A percentile compares a stretch with the other conserved stretches of the same genome.
phyloP scores from a whole-genome alignment of 2,329 filamentous ascomycete species.

The Aspergillus sp. region DNA sequence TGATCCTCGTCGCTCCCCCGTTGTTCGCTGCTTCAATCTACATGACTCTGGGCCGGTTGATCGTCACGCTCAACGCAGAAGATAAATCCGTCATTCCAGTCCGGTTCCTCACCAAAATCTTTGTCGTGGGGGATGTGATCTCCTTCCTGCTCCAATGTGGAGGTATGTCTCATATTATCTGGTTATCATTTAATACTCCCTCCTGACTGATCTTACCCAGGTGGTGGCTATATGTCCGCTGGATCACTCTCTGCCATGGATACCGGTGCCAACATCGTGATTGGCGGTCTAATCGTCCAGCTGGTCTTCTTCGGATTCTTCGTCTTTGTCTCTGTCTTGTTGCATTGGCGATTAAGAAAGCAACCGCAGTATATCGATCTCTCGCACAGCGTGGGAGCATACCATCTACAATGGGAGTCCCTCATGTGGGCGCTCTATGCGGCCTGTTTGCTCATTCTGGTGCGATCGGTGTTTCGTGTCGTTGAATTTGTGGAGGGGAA shows the following conservation, averaged over 20 bases:
- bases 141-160: constrained; percentile 24
- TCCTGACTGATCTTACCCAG: constrained; percentile 5
- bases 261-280: constrained; percentile 39
- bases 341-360: constrained; percentile 38
- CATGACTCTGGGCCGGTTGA: constrained; percentile 25
- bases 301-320: constrained; percentile 57
- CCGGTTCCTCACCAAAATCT: constrained; percentile 24
- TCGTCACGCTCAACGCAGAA: constrained; percentile 15
- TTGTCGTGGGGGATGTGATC: constrained; percentile 24
- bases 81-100: constrained; percentile 14
- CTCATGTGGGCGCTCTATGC: constrained; percentile 17
- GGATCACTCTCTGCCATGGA: constrained; percentile 11
- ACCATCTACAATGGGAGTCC: constrained; percentile 6
- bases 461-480: constrained; percentile 28
- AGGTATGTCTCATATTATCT: no score
- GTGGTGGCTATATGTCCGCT: constrained; percentile 24
- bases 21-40: constrained; percentile 27
- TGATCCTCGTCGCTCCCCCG: constrained; percentile 25
- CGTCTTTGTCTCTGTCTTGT: constrained; percentile 44
- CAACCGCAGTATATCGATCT: background rate
- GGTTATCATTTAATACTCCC: no score
- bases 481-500: constrained; percentile 28
- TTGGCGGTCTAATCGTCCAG: constrained; percentile 55
- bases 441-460: constrained; percentile 23
- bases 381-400: background rate